Evolutionary conservation across 1,139 yeast species (phyloP).

Genomic region (Saccharomyces hybrid): DNA sequence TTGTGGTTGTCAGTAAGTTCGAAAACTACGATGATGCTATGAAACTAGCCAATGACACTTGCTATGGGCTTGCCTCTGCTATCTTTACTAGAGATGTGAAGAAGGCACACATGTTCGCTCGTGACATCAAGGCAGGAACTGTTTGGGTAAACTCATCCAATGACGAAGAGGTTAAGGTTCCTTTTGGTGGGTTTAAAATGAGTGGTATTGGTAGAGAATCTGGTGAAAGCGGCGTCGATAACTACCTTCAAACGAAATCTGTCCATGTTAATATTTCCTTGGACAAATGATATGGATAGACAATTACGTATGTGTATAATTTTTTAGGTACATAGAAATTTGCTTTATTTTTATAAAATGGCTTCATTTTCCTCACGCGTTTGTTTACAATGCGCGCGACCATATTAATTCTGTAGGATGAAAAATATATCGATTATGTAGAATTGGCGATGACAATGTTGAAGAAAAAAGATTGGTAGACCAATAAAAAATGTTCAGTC

Average conservation of each 20-base stretch:
- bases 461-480: no score
- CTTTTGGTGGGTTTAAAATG: constrained; percentile 79
- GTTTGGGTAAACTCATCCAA: constrained; percentile 82
- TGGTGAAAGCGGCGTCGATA: constrained; percentile 71
- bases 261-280: constrained; percentile 50
- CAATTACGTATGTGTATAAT: neutral
- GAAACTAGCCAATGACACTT: constrained; percentile 60
- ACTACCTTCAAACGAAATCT: constrained; percentile 75
- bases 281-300: neutral
- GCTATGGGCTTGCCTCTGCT: constrained; percentile 75
- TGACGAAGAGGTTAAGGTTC: constrained; percentile 67
- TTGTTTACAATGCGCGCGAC: no score
- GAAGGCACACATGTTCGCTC: constrained; percentile 55
- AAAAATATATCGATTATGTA: no score
- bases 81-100: constrained; percentile 62
- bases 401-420: no score
- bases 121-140: constrained; percentile 69
- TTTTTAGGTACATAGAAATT: neutral
- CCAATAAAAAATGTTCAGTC: neutral
- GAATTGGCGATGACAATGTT: no score
- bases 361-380: no score
- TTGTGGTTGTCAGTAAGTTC: constrained; percentile 68
- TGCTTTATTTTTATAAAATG: no score
- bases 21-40: constrained; percentile 65
- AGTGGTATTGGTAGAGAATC: constrained; percentile 85